Evolutionary conservation across 768 basidiomycete species (phyloP).

Genomic region (Artomyces pyxidatus): DNA sequence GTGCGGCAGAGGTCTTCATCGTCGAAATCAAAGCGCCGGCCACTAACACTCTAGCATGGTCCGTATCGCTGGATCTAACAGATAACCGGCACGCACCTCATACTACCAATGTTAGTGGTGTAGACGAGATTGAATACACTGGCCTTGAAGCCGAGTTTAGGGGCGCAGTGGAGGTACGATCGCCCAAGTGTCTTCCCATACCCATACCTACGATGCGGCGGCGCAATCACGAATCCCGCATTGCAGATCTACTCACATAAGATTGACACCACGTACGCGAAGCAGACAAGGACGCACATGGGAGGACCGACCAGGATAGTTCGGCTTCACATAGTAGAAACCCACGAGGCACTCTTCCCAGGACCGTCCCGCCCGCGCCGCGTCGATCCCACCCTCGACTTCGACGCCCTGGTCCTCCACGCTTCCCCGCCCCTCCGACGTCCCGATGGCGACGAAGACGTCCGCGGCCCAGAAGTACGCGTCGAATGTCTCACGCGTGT

Average conservation of each 20-base stretch:
- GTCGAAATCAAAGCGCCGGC: neutral
- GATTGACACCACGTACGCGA: neutral
- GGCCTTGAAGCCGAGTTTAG: conserved; percentile 64
- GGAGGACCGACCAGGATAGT: conserved; percentile 84
- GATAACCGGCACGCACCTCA: conserved; percentile 38
- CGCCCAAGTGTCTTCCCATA: conserved; percentile 67
- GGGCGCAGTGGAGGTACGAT: conserved; percentile 78
- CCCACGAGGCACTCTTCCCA: conserved; percentile 73
- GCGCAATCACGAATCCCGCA: conserved; percentile 78
- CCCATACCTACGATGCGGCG: conserved; percentile 50
- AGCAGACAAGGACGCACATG: conserved; percentile 50
- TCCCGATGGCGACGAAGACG: conserved; percentile 58
- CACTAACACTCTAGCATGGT: neutral
- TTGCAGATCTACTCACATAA: conserved; percentile 92
- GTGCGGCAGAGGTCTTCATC: neutral
- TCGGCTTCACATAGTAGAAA: conserved; percentile 81
- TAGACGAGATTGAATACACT: conserved; percentile 92
- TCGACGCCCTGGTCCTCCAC: conserved; percentile 6
- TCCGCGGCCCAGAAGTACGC: conserved; percentile 74
- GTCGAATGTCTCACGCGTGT: conserved; percentile 47
- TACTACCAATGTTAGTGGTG: conserved; percentile 70
- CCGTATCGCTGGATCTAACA: neutral
- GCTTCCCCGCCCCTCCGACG: conserved; percentile 2
- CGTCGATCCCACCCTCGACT: conserved; percentile 29
- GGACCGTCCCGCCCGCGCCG: conserved; percentile 36